These are phyloP conservation scores for Scheffersomyces lignicola DNA, from an alignment of 1,139 yeast genomes.

Conservation along the genomic window DNA sequence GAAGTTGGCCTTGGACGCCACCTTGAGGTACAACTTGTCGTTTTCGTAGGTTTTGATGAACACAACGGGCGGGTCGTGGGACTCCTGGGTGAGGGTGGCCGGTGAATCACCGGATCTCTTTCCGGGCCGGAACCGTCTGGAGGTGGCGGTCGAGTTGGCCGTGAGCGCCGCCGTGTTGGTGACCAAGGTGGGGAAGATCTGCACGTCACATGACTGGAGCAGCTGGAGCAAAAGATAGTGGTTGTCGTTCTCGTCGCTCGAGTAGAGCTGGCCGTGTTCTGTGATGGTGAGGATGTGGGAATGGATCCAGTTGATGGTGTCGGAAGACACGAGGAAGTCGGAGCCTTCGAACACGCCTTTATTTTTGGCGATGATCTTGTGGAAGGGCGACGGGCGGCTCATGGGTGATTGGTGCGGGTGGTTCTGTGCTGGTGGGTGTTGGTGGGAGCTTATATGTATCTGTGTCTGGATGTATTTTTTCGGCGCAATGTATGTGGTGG, in stretches of 20 bases:
- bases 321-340: slow-evolving; percentile 38
- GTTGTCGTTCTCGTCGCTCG: slow-evolving; percentile 34
- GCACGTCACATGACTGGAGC: slow-evolving; percentile 45
- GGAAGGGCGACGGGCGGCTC: slow-evolving; percentile 27
- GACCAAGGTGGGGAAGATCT: slow-evolving; percentile 27
- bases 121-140: background rate
- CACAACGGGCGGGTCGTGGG: slow-evolving; percentile 43
- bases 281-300: slow-evolving; percentile 34
- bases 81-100: slow-evolving; percentile 2
- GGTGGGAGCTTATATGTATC: too few relatives aligned
- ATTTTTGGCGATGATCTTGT: slow-evolving; percentile 31
- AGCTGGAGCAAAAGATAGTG: slow-evolving; percentile 35
- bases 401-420: too few relatives aligned
- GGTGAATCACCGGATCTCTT: background rate
- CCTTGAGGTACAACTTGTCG: slow-evolving; percentile 47
- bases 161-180: slow-evolving; percentile 6
- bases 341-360: slow-evolving; percentile 39
- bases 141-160: slow-evolving; percentile 5
- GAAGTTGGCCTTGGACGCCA: slow-evolving; percentile 45
- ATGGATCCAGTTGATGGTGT: slow-evolving; percentile 39
- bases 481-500: slow-evolving; percentile 11
- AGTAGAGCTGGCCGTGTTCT: slow-evolving; percentile 37
- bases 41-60: slow-evolving; percentile 48
- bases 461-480: too few relatives aligned
- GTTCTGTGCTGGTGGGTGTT: slow-evolving; percentile 1